Base-by-base conservation (phyloP, 768 basidiomycete species). In the Kwoniella mangroviensis region DNA sequence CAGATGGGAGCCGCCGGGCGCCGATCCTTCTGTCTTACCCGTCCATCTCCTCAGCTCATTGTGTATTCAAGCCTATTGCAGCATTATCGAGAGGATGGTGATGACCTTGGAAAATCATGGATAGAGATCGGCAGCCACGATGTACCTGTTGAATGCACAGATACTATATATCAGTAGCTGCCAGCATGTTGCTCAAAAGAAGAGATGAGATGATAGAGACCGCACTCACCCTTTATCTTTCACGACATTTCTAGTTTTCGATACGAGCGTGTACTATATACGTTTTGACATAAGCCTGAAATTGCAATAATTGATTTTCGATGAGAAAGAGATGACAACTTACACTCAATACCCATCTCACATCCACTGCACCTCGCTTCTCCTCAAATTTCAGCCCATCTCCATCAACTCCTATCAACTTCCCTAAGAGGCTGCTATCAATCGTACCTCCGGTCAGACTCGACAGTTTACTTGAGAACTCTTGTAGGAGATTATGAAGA, bases 341-440 rank as follows among this genome's bases (percentile, higher is more conserved):
- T 71, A 82, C 80, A 24, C 80, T 79, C 45, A 83, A 60, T 9
- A 83, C 81, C 82, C 82, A 83, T 67, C 73, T 70, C 6, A 81
- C 77, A 1, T 73, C 60, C 11, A 81, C 78, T 26, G 65, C 79
- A 12, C 45, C 67, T 22, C 74, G 43, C 4, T 26, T 34, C 3
- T 63, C 26, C 41, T 73, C 67, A 45, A 69, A 77, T 52, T 74
- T 75, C 49, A 74, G 56, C 24, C 69, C 65, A 58, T 77, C 77
- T 19, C 72, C 72, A 19, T 67, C 41, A 15, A 80, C 45, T 0
- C 75, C 63, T 1, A 80, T 78, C 11, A 68, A 41, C 3, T 60
- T 67, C n/a, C 40, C 70, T n/a, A 77, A 59, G 4, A 43, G n/a
- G 42, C 43, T 45, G 15, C 22, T 6, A 22, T 41, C 21, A 43